Conservation (phyloP, 129 eudicot species). For the Lactuca saligna region DNA sequence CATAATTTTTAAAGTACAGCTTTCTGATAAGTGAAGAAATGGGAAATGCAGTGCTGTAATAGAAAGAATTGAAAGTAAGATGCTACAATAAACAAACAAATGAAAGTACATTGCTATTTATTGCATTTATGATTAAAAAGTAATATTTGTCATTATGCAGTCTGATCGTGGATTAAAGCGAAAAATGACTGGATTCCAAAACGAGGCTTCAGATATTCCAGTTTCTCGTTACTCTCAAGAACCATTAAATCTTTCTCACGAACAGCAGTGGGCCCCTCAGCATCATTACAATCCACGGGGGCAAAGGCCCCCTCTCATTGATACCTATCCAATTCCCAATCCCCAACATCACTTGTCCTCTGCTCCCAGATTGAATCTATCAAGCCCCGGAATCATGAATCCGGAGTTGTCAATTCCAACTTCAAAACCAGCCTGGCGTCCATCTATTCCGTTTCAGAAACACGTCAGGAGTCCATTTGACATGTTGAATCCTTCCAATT, state of each 20-base stretch:
- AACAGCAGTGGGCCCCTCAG: conserved; percentile 42
- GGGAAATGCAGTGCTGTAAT: no score
- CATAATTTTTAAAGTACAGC: no score
- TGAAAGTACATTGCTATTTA: neutral
- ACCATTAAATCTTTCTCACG: conserved; percentile 37
- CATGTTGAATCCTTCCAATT: conserved; percentile 33
- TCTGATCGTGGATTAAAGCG: conserved; percentile 46
- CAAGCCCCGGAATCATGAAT: neutral
- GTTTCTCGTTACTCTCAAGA: conserved; percentile 49
- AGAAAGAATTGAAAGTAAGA: no score
- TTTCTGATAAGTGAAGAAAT: no score
- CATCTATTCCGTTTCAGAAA: conserved; percentile 44
- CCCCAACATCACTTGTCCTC: conserved; percentile 38
- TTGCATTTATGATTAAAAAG: neutral
- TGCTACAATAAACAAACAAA: no score
- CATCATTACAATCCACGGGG: conserved; percentile 43
- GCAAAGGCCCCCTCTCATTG: conserved; percentile 39
- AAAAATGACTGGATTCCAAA: conserved; percentile 41
- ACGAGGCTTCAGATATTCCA: conserved; percentile 40
- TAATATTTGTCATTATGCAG: conserved; percentile 41
- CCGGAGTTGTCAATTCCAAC: neutral
- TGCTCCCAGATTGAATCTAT: conserved; percentile 16
- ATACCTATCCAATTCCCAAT: conserved; percentile 36
- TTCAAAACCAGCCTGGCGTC: neutral
- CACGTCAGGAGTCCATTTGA: conserved; percentile 40